Conservation (phyloP, 2,329 filamentous ascomycete genomes). For the Nannizziopsis barbatae region DNA sequence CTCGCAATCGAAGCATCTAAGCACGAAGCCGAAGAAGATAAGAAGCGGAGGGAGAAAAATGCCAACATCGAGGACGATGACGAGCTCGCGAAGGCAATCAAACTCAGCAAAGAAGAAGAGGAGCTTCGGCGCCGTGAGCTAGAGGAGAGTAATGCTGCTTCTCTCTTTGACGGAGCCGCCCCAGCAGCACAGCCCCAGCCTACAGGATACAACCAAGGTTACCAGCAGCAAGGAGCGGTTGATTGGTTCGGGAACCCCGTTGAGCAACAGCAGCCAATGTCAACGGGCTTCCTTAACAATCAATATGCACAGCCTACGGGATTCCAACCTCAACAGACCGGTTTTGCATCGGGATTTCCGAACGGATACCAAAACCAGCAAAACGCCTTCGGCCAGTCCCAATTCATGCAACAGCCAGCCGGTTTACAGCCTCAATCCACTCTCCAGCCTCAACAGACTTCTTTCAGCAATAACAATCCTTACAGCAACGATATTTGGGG, state of each 20-base stretch:
- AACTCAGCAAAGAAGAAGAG: constrained; percentile 90
- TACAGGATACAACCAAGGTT: constrained; percentile 91
- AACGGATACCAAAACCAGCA: constrained; percentile 60
- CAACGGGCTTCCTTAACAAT: constrained; percentile 55
- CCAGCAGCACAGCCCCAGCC: constrained; percentile 57
- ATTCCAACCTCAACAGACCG: constrained; percentile 49
- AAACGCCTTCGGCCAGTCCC: constrained; percentile 54
- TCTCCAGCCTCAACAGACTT: constrained; percentile 49
- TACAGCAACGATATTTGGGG: constrained; percentile 42
- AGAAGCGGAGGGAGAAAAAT: constrained; percentile 50
- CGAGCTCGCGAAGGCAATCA: constrained; percentile 87
- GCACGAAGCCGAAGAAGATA: constrained; percentile 84
- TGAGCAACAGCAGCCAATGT: constrained; percentile 61
- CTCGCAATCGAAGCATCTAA: constrained; percentile 92
- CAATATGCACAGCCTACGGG: constrained; percentile 69
- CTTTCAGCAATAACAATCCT: constrained; percentile 47
- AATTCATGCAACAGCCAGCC: constrained; percentile 33
- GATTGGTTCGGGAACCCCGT: constrained; percentile 97
- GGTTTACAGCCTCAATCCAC: constrained; percentile 36
- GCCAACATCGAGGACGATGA: constrained; percentile 53
- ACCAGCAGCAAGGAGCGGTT: constrained; percentile 90
- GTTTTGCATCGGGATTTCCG: constrained; percentile 57
- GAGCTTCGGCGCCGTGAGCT: constrained; percentile 68
- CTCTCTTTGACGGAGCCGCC: constrained; percentile 74
- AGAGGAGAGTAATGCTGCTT: constrained; percentile 71